These are phyloP conservation scores for Penicillium maclennaniae DNA, from an alignment of 495 filamentous ascomycete species.

Conservation along the genomic window DNA sequence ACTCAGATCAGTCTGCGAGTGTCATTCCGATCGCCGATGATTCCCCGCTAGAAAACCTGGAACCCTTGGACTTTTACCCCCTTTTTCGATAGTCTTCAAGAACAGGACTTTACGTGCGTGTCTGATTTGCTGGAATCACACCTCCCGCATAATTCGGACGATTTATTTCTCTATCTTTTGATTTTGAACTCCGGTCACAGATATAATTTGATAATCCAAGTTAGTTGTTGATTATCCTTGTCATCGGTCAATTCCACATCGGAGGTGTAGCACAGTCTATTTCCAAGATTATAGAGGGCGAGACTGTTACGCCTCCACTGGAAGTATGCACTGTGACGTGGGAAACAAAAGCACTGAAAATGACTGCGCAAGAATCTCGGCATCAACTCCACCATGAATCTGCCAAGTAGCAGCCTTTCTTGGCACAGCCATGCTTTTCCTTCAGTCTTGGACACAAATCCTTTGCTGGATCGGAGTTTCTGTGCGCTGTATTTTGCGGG, in stretches of 20 bases:
- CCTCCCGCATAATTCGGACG: not conserved
- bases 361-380: slow-evolving; percentile 4
- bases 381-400: slow-evolving; percentile 8
- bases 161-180: not conserved
- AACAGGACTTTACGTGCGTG: not conserved
- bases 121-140: slow-evolving; percentile 1
- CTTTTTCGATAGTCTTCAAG: not conserved
- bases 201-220: not conserved
- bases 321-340: not conserved
- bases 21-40: slow-evolving; percentile 6
- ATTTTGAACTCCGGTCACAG: not conserved
- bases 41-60: slow-evolving; percentile 2
- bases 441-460: not conserved
- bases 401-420: slow-evolving; percentile 13
- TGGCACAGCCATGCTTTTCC: slow-evolving; percentile 5
- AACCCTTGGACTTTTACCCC: not conserved
- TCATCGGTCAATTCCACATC: not conserved
- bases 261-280: too few species aligned
- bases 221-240: not conserved
- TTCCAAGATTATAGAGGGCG: too few species aligned
- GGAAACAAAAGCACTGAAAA: not conserved
- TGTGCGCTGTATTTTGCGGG: slow-evolving; percentile 16
- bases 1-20: not conserved
- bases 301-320: not conserved
- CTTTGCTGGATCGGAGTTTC: slow-evolving; percentile 8